phyloP scores from a whole-genome alignment of 208 protist genomes.

The Acanthamoeba healyi region DNA sequence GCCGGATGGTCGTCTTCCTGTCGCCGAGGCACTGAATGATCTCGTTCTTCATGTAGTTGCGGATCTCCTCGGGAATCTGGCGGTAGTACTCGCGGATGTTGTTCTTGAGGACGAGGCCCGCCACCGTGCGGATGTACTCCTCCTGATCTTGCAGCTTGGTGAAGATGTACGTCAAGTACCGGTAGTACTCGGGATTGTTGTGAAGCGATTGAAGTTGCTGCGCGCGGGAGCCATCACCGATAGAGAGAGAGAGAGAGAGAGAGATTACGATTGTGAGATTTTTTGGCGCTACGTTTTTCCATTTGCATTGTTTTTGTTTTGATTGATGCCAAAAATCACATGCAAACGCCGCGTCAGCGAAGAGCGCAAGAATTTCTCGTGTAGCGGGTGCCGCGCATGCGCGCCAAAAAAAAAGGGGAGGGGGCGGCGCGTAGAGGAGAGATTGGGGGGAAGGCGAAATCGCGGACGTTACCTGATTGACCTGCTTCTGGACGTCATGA shows the following conservation, averaged over 20 bases:
- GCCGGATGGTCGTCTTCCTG: slow-evolving; percentile 31
- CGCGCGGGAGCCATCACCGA: no score
- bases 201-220: slow-evolving; percentile 83
- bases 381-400: no score
- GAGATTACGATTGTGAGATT: neutral
- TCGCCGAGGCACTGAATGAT: slow-evolving; percentile 75
- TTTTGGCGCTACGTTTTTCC: no score
- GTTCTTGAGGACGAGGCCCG: slow-evolving; percentile 84
- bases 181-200: slow-evolving; percentile 84
- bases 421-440: no score
- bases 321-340: neutral
- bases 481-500: slow-evolving; percentile 76
- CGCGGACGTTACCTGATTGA: slow-evolving; percentile 69
- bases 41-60: slow-evolving; percentile 84
- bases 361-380: neutral
- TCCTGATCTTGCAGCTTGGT: slow-evolving; percentile 35
- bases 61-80: slow-evolving; percentile 78
- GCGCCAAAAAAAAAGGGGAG: neutral
- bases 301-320: no score
- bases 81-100: slow-evolving; percentile 78
- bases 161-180: slow-evolving; percentile 83
- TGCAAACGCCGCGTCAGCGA: neutral
- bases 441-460: no score
- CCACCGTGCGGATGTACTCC: slow-evolving; percentile 76
- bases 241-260: no score